phyloP scores from a whole-genome alignment of 352 stramenopile species.

The Globisporangium splendens region DNA sequence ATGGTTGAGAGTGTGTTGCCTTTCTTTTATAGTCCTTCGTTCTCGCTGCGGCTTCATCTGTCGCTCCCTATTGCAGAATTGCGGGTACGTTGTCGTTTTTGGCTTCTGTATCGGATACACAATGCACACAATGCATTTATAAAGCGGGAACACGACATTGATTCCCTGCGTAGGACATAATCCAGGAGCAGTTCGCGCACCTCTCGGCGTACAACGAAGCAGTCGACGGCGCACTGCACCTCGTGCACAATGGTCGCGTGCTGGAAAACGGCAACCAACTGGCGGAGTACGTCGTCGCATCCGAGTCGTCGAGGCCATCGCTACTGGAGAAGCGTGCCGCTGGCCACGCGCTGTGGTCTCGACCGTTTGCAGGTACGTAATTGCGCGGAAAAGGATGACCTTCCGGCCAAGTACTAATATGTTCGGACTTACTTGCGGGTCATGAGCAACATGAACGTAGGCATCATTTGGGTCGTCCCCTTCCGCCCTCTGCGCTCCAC shows the following conservation, averaged over 20 bases:
- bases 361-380: slow-evolving; percentile 38
- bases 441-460: slow-evolving; percentile 10
- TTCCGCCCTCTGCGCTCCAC: slow-evolving; percentile 31
- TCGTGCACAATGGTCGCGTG: slow-evolving; percentile 37
- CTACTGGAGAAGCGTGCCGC: background rate
- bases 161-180: slow-evolving; percentile 22
- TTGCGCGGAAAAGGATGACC: too few relatives aligned
- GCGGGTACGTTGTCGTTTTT: slow-evolving; percentile 21
- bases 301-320: too few relatives aligned
- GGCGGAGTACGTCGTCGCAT: slow-evolving; percentile 29
- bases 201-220: slow-evolving; percentile 36
- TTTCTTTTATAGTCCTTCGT: slow-evolving; percentile 19
- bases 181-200: slow-evolving; percentile 40
- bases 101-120: too few relatives aligned
- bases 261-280: slow-evolving; percentile 40
- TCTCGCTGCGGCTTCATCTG: slow-evolving; percentile 37
- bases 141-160: too few relatives aligned
- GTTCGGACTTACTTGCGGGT: too few relatives aligned
- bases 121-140: too few relatives aligned
- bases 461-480: slow-evolving; percentile 62
- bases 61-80: slow-evolving; percentile 46
- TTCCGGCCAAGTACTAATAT: background rate
- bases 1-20: background rate
- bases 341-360: slow-evolving; percentile 24
- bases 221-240: slow-evolving; percentile 34